phyloP scores from a whole-genome alignment of 2,329 filamentous ascomycete species.

The Fusarium mangiferae region DNA sequence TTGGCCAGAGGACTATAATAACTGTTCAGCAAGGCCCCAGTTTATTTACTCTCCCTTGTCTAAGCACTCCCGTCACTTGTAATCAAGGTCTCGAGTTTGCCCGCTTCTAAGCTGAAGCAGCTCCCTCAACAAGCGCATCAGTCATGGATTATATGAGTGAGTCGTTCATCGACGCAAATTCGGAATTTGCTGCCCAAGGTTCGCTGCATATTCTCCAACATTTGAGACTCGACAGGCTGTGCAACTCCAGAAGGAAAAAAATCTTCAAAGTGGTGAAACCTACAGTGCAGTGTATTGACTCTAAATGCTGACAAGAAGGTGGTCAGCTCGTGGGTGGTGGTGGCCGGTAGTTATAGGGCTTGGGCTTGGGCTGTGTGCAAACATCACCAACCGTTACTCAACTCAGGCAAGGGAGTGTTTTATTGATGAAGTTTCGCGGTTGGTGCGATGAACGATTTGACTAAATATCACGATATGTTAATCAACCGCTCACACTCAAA shows the following conservation, averaged over 20 bases:
- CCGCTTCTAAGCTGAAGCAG: background rate
- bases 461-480: background rate
- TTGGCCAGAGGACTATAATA: background rate
- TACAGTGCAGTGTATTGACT: background rate
- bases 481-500: background rate
- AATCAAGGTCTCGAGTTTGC: background rate
- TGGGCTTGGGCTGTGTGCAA: background rate
- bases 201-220: background rate
- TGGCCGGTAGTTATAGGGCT: background rate
- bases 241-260: background rate
- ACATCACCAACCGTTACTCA: background rate
- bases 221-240: background rate
- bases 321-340: background rate
- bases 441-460: conserved; percentile 1
- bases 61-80: background rate
- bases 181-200: background rate
- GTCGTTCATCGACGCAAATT: background rate
- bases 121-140: background rate
- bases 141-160: background rate
- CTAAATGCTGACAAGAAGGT: background rate
- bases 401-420: background rate
- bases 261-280: background rate
- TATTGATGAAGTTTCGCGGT: background rate
- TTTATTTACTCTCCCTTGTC: background rate
- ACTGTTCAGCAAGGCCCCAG: background rate